A percentile compares a stretch with the other conserved stretches of the same genome.
phyloP scores from a whole-genome alignment of 75 land plant species.

The Cunninghamia lanceolata region DNA sequence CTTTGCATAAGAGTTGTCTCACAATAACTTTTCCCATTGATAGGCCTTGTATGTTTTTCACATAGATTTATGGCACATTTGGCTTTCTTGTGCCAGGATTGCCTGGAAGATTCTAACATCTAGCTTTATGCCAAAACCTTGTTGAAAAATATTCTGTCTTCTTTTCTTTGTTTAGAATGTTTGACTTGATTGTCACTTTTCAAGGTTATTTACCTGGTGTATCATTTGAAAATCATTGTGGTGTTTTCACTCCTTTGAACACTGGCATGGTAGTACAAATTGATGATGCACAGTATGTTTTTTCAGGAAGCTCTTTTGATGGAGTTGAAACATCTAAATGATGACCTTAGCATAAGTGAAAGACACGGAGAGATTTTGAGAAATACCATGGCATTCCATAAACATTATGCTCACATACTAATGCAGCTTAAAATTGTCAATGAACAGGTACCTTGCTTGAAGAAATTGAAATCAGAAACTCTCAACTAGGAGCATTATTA shows the following conservation, averaged over 20 bases:
- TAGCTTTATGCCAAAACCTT: background rate
- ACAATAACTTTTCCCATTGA: background rate
- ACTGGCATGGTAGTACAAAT: background rate
- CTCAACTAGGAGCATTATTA: background rate
- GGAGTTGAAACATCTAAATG: conserved; percentile 44
- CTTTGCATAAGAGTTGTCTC: background rate
- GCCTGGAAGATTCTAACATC: background rate
- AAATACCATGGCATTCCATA: conserved; percentile 31
- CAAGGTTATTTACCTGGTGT: background rate
- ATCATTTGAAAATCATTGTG: background rate
- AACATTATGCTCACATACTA: conserved; percentile 38
- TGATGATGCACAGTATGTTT: background rate
- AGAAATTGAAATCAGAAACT: background rate
- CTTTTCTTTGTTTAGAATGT: background rate
- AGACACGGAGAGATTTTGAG: conserved; percentile 25
- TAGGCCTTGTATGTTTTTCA: background rate
- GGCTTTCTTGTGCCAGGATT: background rate
- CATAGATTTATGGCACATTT: background rate
- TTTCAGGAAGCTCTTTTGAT: conserved; percentile 39
- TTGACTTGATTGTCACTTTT: background rate
- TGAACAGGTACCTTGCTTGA: conserved; percentile 28
- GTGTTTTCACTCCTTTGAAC: background rate
- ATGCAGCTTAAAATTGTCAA: conserved; percentile 44
- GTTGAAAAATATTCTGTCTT: background rate
- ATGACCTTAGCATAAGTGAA: conserved; percentile 18